phyloP scores from a whole-genome alignment of 306 rosid genomes.

The Canavalia gladiata region DNA sequence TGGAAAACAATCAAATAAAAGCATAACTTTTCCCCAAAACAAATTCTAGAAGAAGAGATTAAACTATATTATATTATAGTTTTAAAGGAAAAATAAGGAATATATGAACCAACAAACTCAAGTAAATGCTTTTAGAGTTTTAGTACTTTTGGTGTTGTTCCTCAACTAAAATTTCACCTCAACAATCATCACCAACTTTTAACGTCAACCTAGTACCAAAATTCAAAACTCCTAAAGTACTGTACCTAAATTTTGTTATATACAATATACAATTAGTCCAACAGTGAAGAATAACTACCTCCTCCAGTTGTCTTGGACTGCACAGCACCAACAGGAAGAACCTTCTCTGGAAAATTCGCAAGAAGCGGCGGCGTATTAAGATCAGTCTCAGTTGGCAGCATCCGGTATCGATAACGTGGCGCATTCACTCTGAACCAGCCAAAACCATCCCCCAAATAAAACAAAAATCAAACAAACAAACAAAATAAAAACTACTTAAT shows the following conservation, averaged over 20 bases:
- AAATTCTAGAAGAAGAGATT: not conserved
- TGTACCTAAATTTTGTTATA: too few relatives aligned
- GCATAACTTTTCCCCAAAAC: too few relatives aligned
- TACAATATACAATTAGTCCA: slow-evolving; percentile 8
- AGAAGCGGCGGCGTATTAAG: slow-evolving; percentile 82
- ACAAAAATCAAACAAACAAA: too few relatives aligned
- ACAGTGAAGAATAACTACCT: slow-evolving; percentile 52
- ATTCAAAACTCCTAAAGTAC: too few relatives aligned
- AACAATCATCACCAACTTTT: too few relatives aligned
- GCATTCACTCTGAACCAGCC: slow-evolving; percentile 68
- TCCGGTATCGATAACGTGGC: slow-evolving; percentile 92
- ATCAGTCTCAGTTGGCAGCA: slow-evolving; percentile 93
- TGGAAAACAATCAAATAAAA: not conserved
- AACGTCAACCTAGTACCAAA: too few relatives aligned
- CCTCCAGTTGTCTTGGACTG: slow-evolving; percentile 71
- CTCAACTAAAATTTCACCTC: too few relatives aligned
- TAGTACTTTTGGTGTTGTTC: too few relatives aligned
- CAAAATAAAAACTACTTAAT: not conserved
- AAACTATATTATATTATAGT: not conserved
- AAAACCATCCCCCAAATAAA: not conserved
- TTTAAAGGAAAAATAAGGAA: not conserved
- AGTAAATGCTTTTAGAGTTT: not conserved
- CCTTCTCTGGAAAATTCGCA: slow-evolving; percentile 64
- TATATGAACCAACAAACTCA: not conserved
- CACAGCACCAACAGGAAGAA: slow-evolving; percentile 70